phyloP scores from a whole-genome alignment of 805 yeast genomes.

The Saccharomycopsis schoenii region DNA sequence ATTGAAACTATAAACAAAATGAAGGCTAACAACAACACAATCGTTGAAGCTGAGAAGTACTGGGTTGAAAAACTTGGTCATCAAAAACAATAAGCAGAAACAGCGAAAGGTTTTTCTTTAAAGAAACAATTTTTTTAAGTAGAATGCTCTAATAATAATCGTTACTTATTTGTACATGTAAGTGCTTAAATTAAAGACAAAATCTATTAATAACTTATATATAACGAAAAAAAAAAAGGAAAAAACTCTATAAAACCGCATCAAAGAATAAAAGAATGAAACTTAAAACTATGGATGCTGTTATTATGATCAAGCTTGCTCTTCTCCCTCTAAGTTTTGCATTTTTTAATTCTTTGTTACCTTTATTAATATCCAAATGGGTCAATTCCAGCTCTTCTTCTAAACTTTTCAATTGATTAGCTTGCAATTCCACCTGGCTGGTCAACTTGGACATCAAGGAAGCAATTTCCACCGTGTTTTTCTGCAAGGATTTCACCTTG shows the following conservation, averaged over 20 bases:
- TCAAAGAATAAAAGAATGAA: conserved; percentile 25
- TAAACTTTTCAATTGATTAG: conserved; percentile 31
- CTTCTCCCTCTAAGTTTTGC: conserved; percentile 33
- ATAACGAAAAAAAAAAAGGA: background rate
- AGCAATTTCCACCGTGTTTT: conserved; percentile 36
- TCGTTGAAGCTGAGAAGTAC: conserved; percentile 81
- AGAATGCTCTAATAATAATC: background rate
- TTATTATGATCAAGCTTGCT: conserved; percentile 24
- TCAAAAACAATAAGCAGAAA: background rate
- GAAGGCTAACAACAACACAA: conserved; percentile 84
- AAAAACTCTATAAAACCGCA: conserved; percentile 17
- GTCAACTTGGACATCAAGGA: conserved; percentile 35
- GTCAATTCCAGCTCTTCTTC: conserved; percentile 33
- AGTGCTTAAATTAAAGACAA: too few relatives aligned
- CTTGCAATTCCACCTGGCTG: conserved; percentile 34
- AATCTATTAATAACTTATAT: background rate
- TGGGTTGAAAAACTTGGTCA: conserved; percentile 31
- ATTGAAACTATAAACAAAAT: conserved; percentile 95
- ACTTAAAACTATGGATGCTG: conserved; percentile 26
- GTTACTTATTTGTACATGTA: background rate
- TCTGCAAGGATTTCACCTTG: conserved; percentile 36
- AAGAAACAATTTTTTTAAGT: background rate
- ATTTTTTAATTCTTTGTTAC: conserved; percentile 31
- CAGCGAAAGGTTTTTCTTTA: background rate
- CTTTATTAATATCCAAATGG: conserved; percentile 31